Evolutionary conservation across 2,329 filamentous ascomycete genomes (phyloP).

Genomic region (Colletotrichum godetiae): DNA sequence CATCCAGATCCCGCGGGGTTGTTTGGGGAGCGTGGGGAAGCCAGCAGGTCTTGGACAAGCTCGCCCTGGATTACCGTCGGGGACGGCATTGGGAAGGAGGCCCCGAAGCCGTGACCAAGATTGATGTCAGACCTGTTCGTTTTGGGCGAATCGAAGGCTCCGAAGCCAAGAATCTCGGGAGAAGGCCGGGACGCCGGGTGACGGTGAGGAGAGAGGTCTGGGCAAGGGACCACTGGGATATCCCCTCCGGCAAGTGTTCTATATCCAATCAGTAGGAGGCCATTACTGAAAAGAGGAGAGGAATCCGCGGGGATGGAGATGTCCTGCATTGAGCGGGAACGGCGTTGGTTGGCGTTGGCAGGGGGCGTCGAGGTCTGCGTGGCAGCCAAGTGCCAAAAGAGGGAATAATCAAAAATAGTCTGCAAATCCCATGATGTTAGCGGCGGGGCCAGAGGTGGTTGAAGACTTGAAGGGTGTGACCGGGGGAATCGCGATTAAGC

Average conservation of each 20-base stretch:
- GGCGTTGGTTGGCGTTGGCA: background rate
- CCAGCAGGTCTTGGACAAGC: background rate
- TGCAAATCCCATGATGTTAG: constrained; percentile 32
- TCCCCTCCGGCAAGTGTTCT: constrained; percentile 7
- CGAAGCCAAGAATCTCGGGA: background rate
- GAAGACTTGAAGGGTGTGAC: background rate
- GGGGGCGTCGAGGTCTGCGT: background rate
- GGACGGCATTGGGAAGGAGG: background rate
- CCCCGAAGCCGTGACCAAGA: constrained; percentile 16
- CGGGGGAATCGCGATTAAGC: constrained; percentile 11
- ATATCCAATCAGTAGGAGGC: constrained; percentile 26
- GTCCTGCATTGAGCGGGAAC: background rate
- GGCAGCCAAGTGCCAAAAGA: constrained; percentile 11
- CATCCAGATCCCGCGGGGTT: background rate
- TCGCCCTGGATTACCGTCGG: constrained; percentile 3
- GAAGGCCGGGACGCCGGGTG: background rate
- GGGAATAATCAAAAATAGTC: constrained; percentile 28
- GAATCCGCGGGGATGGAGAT: constrained; percentile 22
- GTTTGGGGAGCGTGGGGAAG: background rate
- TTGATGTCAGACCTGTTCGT: constrained; percentile 17
- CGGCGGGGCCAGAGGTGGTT: constrained; percentile 2
- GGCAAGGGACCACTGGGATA: background rate
- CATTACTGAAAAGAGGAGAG: constrained; percentile 28
- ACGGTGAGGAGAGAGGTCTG: background rate
- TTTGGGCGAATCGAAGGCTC: background rate